These are phyloP conservation scores for Artemisia annua DNA, from an alignment of 129 eudicot genomes.

Conservation along the genomic window DNA sequence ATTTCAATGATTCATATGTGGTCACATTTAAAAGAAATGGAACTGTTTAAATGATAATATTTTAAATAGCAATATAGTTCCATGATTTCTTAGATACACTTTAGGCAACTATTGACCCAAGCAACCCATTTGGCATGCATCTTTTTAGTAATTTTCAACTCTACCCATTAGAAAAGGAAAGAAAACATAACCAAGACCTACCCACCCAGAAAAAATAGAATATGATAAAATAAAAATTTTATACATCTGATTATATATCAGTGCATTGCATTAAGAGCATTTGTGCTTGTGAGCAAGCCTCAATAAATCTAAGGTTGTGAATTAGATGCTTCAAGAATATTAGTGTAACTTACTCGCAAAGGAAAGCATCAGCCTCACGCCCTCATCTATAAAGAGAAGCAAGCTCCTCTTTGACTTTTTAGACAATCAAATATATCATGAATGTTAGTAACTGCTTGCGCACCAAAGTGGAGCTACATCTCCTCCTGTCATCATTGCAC, in stretches of 20 bases:
- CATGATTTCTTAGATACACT: too few species aligned
- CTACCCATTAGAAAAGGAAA: neutral
- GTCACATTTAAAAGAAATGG: too few species aligned
- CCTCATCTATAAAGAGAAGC: conserved; percentile 81
- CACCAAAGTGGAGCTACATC: conserved; percentile 97
- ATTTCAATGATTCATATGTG: too few species aligned
- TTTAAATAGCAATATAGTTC: too few species aligned
- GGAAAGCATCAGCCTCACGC: conserved; percentile 80
- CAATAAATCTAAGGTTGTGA: neutral
- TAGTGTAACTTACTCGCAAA: conserved; percentile 89
- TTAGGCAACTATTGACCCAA: too few species aligned
- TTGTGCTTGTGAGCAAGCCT: neutral
- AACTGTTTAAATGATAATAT: too few species aligned
- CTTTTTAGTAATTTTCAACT: neutral
- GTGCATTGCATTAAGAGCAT: neutral
- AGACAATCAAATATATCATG: conserved; percentile 98
- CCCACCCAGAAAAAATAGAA: neutral
- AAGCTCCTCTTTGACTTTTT: conserved; percentile 88
- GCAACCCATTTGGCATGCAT: neutral
- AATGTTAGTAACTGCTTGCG: conserved; percentile 94
- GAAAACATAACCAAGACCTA: too few species aligned
- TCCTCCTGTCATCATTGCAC: conserved; percentile 99
- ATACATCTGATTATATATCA: neutral
- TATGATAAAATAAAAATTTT: neutral
- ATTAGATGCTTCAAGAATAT: neutral